A percentile compares a stretch with the other conserved stretches of the same genome.
Conservation (phyloP, 2,329 filamentous ascomycete species). For the Passalora sequoiae region DNA sequence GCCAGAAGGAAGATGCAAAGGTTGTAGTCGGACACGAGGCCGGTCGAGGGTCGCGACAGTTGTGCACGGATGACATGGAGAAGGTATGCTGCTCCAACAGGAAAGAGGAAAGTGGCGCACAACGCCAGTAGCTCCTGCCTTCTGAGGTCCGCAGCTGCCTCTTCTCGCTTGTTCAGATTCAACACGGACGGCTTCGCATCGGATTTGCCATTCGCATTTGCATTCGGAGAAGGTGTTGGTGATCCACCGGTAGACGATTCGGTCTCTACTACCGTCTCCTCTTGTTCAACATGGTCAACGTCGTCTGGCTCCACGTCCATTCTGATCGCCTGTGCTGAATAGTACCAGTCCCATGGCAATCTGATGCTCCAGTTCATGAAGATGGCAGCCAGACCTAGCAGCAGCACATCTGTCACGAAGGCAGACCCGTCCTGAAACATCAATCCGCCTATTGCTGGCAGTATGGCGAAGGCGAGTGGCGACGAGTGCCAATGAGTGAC, state of each 20-base stretch:
- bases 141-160: conserved; percentile 60
- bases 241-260: conserved; percentile 22
- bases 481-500: conserved; percentile 69
- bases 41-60: conserved; percentile 76
- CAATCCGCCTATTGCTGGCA: conserved; percentile 79
- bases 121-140: conserved; percentile 71
- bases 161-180: conserved; percentile 19
- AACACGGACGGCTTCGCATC: conserved; percentile 8
- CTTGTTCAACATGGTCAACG: conserved; percentile 9
- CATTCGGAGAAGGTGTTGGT: conserved; percentile 12
- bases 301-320: conserved; percentile 18
- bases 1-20: conserved; percentile 83
- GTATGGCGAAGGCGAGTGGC: conserved; percentile 75
- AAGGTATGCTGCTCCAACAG: conserved; percentile 73
- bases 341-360: conserved; percentile 70
- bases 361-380: conserved; percentile 92
- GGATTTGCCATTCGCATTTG: conserved; percentile 5
- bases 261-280: conserved; percentile 23
- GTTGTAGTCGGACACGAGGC: conserved; percentile 87
- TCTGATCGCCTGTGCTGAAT: conserved; percentile 40
- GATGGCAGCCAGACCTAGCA: conserved; percentile 72
- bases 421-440: conserved; percentile 79
- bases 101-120: conserved; percentile 71
- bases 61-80: conserved; percentile 76
- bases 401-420: conserved; percentile 76